A percentile compares a stretch with the other conserved stretches of the same genome.
Conservation (phyloP, 2,329 filamentous ascomycete species). For the Fusarium lyarnte region DNA sequence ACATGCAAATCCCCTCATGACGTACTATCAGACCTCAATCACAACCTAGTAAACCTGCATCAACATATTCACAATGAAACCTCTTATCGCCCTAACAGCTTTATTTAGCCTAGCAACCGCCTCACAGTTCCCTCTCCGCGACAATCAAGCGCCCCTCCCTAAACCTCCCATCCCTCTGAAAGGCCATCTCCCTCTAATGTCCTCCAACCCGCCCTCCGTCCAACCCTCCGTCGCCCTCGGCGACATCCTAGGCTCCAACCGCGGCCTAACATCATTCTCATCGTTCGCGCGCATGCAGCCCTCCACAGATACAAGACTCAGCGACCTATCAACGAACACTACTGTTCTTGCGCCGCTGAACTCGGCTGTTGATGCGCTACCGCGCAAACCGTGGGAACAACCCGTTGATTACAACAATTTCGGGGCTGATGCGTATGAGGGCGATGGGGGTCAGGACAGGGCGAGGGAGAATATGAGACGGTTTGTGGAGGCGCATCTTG, state of each 20-base stretch:
- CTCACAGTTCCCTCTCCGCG: slow-evolving; percentile 18
- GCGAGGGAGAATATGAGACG: slow-evolving; percentile 78
- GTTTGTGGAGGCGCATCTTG: slow-evolving; percentile 88
- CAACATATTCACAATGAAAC: slow-evolving; percentile 35
- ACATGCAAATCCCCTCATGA: slow-evolving; percentile 22
- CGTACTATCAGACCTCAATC: slow-evolving; percentile 14
- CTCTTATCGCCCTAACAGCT: slow-evolving; percentile 20
- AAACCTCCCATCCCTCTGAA: slow-evolving; percentile 18
- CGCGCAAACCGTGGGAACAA: slow-evolving; percentile 88
- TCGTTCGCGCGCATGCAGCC: slow-evolving; percentile 81
- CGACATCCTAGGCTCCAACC: slow-evolving; percentile 83
- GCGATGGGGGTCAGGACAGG: slow-evolving; percentile 76
- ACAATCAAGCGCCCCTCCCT: background rate
- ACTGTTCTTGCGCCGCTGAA: slow-evolving; percentile 92
- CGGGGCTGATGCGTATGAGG: slow-evolving; percentile 79
- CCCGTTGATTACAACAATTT: slow-evolving; percentile 74
- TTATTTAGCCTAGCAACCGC: slow-evolving; percentile 25
- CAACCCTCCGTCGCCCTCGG: slow-evolving; percentile 73
- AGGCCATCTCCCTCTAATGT: slow-evolving; percentile 43
- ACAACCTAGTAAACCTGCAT: background rate
- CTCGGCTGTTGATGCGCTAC: slow-evolving; percentile 78
- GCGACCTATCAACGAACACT: slow-evolving; percentile 73
- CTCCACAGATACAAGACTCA: slow-evolving; percentile 73
- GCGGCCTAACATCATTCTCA: slow-evolving; percentile 85
- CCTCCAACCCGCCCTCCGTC: slow-evolving; percentile 40